These are phyloP conservation scores for Elaphomyces granulatus DNA, from an alignment of 495 filamentous ascomycete species.

Conservation along the genomic window DNA sequence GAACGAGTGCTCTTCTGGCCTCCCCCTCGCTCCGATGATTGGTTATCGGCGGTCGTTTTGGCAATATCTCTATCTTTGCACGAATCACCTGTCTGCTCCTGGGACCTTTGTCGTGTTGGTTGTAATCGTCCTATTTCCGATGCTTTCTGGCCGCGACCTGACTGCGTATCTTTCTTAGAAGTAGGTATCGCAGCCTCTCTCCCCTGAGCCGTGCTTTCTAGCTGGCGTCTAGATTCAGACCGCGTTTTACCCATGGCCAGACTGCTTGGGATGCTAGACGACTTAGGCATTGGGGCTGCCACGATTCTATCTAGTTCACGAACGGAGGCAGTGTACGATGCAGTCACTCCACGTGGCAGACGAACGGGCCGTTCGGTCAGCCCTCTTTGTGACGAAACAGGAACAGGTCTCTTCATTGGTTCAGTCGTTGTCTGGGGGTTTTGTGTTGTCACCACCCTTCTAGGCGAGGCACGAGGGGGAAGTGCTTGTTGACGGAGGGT, in stretches of 20 bases:
- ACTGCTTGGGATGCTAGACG: conserved; percentile 19
- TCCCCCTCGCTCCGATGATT: conserved; percentile 5
- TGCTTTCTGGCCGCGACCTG: background rate
- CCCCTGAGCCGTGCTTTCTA: conserved; percentile 22
- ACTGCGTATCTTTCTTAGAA: conserved; percentile 9
- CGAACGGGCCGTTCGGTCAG: conserved; percentile 32
- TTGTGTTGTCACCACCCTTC: conserved; percentile 19
- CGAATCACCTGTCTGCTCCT: background rate
- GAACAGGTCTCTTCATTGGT: conserved; percentile 4
- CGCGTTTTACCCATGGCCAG: conserved; percentile 33
- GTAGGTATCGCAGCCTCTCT: conserved; percentile 17
- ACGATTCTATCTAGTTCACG: conserved; percentile 19
- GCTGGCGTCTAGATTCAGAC: conserved; percentile 27
- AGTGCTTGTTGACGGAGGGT: conserved; percentile 33
- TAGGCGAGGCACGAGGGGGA: conserved; percentile 16
- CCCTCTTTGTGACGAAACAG: conserved; percentile 17
- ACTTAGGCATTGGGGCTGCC: conserved; percentile 16
- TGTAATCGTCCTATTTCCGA: background rate
- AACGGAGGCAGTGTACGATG: conserved; percentile 23
- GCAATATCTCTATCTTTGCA: conserved; percentile 1
- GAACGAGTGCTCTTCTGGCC: conserved; percentile 14
- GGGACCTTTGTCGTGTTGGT: background rate
- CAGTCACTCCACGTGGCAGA: conserved; percentile 23
- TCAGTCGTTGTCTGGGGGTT: conserved; percentile 12
- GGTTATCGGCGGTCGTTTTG: conserved; percentile 2